These are phyloP conservation scores for Thalia dealbata DNA, from an alignment of 176 grass and related monocot genomes.

Conservation along the genomic window DNA sequence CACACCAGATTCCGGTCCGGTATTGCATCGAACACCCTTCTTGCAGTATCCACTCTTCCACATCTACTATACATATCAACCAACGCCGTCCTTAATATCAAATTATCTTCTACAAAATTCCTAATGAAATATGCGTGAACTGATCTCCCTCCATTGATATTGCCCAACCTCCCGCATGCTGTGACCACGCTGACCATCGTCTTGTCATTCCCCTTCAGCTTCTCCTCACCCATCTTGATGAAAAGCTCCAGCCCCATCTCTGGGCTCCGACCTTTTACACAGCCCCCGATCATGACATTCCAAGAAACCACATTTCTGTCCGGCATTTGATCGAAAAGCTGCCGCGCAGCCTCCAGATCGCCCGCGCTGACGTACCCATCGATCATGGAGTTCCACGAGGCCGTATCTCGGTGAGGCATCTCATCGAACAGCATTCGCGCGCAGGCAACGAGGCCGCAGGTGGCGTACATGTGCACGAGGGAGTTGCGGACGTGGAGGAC, in stretches of 20 bases:
- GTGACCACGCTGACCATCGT: conserved; percentile 35
- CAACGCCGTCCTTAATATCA: conserved; percentile 43
- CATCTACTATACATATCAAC: conserved; percentile 57
- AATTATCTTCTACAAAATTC: conserved; percentile 47
- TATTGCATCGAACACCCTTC: conserved; percentile 41
- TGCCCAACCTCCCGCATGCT: conserved; percentile 30
- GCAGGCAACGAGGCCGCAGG: conserved; percentile 14
- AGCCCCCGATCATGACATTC: conserved; percentile 44
- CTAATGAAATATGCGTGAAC: conserved; percentile 30
- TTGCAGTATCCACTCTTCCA: conserved; percentile 19
- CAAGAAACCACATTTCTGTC: conserved; percentile 44
- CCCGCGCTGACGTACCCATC: conserved; percentile 12
- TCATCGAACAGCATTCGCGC: conserved; percentile 41
- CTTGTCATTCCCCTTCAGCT: conserved; percentile 19
- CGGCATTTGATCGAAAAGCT: conserved; percentile 36
- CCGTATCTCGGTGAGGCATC: conserved; percentile 37
- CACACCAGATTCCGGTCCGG: conserved; percentile 26
- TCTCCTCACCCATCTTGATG: conserved; percentile 22
- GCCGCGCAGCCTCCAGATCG: conserved; percentile 17
- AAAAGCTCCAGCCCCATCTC: conserved; percentile 33
- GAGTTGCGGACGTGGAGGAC: conserved; percentile 32
- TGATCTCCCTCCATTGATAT: conserved; percentile 30
- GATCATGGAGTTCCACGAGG: conserved; percentile 43
- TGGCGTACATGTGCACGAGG: conserved; percentile 36
- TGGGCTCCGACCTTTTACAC: conserved; percentile 23